A percentile compares a stretch with the other conserved stretches of the same genome.
phyloP scores from a whole-genome alignment of 768 basidiomycete genomes.

The Paxillus ammoniavirescens region DNA sequence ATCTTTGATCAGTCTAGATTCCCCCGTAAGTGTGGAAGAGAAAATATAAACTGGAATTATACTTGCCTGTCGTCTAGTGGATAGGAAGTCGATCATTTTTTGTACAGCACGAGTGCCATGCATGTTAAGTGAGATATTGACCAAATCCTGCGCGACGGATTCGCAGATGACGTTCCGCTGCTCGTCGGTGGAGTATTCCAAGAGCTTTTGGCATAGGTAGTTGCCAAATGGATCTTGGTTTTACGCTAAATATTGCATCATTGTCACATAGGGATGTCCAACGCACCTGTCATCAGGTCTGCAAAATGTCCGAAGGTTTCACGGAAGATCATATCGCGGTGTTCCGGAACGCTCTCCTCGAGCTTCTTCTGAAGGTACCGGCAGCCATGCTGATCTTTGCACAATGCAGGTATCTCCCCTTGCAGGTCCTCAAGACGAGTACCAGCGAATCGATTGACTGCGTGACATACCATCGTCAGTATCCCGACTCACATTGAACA shows the following conservation, averaged over 20 bases:
- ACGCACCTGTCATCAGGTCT: slow-evolving; percentile 92
- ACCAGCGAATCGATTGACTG: slow-evolving; percentile 96
- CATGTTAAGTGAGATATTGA: slow-evolving; percentile 99
- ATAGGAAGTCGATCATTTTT: slow-evolving; percentile 99
- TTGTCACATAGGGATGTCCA: slow-evolving; percentile 1
- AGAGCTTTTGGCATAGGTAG: slow-evolving; percentile 96
- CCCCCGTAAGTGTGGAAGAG: slow-evolving; percentile 53
- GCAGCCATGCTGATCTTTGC: slow-evolving; percentile 99
- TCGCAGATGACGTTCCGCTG: slow-evolving; percentile 97
- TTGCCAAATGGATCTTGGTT: slow-evolving; percentile 93
- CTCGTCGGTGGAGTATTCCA: slow-evolving; percentile 97
- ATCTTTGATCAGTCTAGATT: slow-evolving; percentile 75
- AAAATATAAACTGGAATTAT: slow-evolving; percentile 28
- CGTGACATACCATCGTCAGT: not conserved
- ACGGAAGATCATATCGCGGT: slow-evolving; percentile 98
- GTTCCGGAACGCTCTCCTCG: slow-evolving; percentile 92
- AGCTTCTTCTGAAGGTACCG: slow-evolving; percentile 98
- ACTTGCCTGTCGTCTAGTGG: slow-evolving; percentile 89
- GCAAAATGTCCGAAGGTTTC: slow-evolving; percentile 98
- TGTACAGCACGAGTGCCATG: slow-evolving; percentile 99
- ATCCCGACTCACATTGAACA: not conserved
- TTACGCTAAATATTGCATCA: slow-evolving; percentile 1
- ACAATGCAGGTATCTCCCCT: slow-evolving; percentile 90
- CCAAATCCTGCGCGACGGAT: slow-evolving; percentile 94
- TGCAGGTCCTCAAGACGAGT: slow-evolving; percentile 93